Conservation (phyloP, 768 basidiomycete species). For the Amanita fuliginea region DNA sequence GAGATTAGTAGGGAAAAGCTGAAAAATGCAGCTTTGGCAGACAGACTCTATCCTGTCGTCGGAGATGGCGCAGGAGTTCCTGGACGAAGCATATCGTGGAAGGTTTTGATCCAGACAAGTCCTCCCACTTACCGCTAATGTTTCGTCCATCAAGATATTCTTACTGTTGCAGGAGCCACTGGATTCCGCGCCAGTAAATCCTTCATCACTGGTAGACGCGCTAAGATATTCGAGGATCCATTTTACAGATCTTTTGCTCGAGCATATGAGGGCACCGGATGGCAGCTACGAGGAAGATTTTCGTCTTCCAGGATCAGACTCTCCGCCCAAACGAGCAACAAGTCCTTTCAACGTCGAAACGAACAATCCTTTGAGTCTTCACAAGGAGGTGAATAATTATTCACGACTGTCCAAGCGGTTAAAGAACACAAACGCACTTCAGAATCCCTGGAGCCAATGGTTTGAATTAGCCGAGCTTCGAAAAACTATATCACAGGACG, state of each 20-base stretch:
- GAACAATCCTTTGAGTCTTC: conserved; percentile 76
- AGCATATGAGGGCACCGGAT: conserved; percentile 78
- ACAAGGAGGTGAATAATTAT: conserved; percentile 44
- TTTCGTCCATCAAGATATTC: conserved; percentile 2
- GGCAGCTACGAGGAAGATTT: conserved; percentile 71
- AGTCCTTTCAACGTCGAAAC: conserved; percentile 40
- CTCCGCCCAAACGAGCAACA: conserved; percentile 20
- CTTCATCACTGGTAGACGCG: conserved; percentile 16
- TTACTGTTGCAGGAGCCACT: conserved; percentile 1
- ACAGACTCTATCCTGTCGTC: conserved; percentile 39
- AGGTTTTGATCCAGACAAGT: conserved; percentile 32
- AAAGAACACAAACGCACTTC: conserved; percentile 1
- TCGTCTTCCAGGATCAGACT: conserved; percentile 37
- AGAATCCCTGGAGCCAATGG: conserved; percentile 97
- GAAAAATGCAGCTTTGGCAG: conserved; percentile 53
- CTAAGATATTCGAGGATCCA: conserved; percentile 40
- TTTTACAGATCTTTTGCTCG: conserved; percentile 47
- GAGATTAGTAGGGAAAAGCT: conserved; percentile 49
- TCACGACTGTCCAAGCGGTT: not conserved
- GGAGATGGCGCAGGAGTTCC: conserved; percentile 36
- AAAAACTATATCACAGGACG: conserved; percentile 87
- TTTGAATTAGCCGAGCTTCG: conserved; percentile 83
- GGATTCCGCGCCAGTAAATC: conserved; percentile 2
- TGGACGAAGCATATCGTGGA: conserved; percentile 82
- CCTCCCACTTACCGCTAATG: not conserved